Percentiles rank a stretch among this genome's conserved stretches.
Evolutionary conservation across 139 green algal genomes (phyloP).

Genomic region (Micractinium sp.): DNA sequence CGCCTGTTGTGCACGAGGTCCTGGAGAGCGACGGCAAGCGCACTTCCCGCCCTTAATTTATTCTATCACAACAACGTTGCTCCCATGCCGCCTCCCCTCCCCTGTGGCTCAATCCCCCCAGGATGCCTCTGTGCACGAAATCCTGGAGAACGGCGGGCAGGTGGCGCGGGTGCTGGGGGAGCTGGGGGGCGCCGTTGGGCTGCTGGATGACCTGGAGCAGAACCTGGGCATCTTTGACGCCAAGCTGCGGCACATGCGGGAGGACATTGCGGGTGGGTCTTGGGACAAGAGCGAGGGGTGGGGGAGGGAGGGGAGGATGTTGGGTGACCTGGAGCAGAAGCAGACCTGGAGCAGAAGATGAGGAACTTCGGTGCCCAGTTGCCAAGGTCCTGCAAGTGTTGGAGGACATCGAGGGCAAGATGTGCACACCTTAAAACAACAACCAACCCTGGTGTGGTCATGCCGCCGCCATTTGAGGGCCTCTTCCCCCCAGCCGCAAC

Average conservation of each 20-base stretch:
- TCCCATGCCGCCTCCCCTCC: not conserved
- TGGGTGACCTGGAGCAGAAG: no score
- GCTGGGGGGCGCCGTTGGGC: conserved; percentile 32
- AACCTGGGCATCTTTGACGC: conserved; percentile 57
- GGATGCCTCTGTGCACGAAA: conserved; percentile 59
- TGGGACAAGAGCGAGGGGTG: no score
- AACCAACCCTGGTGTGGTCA: no score
- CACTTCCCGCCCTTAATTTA: no score
- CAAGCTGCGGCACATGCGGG: conserved; percentile 59
- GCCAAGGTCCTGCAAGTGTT: no score
- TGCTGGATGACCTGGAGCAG: conserved; percentile 66
- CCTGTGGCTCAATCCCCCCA: not conserved
- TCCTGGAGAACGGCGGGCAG: conserved; percentile 49
- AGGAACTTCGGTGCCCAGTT: no score
- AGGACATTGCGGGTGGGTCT: conserved; percentile 36
- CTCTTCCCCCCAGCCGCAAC: no score
- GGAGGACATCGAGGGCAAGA: no score
- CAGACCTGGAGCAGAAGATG: no score
- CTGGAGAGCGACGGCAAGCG: conserved; percentile 34
- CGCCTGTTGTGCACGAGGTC: conserved; percentile 57
- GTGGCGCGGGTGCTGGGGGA: conserved; percentile 42
- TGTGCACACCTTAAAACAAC: no score
- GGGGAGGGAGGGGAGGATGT: no score
- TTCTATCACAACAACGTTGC: not conserved
- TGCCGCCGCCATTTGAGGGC: no score